These are phyloP conservation scores for Nymphaea colorata DNA, from an alignment of 164 flowering plant species.

Conservation along the genomic window DNA sequence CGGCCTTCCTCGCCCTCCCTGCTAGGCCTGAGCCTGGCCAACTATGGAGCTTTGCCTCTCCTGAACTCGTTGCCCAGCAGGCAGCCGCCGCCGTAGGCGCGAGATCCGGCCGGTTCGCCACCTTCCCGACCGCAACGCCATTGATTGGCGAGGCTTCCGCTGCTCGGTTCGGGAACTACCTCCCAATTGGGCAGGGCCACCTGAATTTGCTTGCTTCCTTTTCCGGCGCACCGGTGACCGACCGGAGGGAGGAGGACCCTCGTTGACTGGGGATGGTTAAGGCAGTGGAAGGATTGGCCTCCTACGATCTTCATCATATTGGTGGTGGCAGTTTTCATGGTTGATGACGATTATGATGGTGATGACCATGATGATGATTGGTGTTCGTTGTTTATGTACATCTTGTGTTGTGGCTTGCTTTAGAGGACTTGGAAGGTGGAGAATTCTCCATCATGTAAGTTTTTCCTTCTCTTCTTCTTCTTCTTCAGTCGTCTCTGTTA, in stretches of 20 bases:
- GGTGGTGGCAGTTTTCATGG: background rate
- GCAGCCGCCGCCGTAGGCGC: slow-evolving; percentile 15
- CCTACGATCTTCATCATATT: background rate
- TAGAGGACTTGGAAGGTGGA: background rate
- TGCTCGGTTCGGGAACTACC: slow-evolving; percentile 48
- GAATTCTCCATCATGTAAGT: no score
- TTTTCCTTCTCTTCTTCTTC: no score
- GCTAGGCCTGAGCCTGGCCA: slow-evolving; percentile 64
- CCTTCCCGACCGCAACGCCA: slow-evolving; percentile 11
- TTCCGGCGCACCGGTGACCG: slow-evolving; percentile 26
- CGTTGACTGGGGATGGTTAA: slow-evolving; percentile 18
- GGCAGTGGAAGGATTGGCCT: background rate
- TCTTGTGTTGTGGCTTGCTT: background rate
- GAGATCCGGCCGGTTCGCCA: slow-evolving; percentile 11
- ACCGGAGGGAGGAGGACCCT: slow-evolving; percentile 46
- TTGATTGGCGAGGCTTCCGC: slow-evolving; percentile 67
- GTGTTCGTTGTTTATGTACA: background rate
- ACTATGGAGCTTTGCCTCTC: slow-evolving; percentile 76
- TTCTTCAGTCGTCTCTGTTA: no score
- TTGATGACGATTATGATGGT: background rate
- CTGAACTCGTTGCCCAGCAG: slow-evolving; percentile 18
- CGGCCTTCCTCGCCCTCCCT: slow-evolving; percentile 78
- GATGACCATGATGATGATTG: background rate
- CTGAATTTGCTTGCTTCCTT: slow-evolving; percentile 63
- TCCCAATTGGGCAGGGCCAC: slow-evolving; percentile 46